Evolutionary conservation across 2,329 filamentous ascomycete species (phyloP), one percentile per base, ranked within the genome.

Genomic region (Exophiala phaeomuriformis): DNA sequence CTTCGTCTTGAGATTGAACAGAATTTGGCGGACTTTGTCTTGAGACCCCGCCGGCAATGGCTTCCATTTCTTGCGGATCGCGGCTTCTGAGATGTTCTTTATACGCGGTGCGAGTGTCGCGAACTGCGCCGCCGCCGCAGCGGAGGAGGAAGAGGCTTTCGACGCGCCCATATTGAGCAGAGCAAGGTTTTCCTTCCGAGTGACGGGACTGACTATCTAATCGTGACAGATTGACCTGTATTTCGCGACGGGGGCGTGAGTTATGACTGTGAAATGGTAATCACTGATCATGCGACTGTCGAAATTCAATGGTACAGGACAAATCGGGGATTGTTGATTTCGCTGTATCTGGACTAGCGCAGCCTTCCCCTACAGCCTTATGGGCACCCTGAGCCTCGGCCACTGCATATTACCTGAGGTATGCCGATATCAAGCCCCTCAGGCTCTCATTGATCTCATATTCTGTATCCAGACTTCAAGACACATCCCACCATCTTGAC

Each of bases 31-130:
- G 43, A 75, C 64, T 49, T 69, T 72, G 37, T 71, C 70, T 59
- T 74, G 72, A 2, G 67, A 67, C 1, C 69, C 64, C 31, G 71
- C 69, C 1, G 72, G 69, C 2, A 75, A 65, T 3, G 72, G 70
- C 8, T 68, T 66, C 72, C 72, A 75, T 68, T 73, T 74, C 37
- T 69, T 67, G 47, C 72, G 72, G 61, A 75, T 72, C 5, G 69
- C 72, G 44, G 66, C 64, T 56, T 73, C 69, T 5, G 71, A 66
- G 33, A 74, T 64, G 47, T 70, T 69, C 49, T 69, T 71, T 41
- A 72, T 64, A 27, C 67, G 68, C 6, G 70, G 67, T 57, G 71
- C 68, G 33, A 74, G 61, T 45, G 68, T 69, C 9, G 71, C 68
- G 44, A 67, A 72, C 5, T 19, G n/a, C 1, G 7, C n/a, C 2